phyloP scores from a whole-genome alignment of 2,329 filamentous ascomycete species.

The Boeremia exigua region DNA sequence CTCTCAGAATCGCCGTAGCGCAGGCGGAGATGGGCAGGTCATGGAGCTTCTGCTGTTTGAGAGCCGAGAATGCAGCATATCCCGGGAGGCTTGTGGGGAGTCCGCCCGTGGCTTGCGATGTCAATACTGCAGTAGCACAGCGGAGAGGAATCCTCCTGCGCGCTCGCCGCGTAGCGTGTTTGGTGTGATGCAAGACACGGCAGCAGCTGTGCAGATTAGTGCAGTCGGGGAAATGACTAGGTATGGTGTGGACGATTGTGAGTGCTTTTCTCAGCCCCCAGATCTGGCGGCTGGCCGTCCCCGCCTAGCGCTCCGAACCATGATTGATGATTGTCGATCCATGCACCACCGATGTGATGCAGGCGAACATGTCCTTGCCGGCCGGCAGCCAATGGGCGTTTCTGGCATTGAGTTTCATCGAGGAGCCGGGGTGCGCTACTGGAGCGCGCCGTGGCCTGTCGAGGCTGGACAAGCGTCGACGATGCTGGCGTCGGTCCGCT shows the following conservation, averaged over 20 bases:
- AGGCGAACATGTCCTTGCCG: constrained; percentile 34
- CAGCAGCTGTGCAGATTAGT: constrained; percentile 20
- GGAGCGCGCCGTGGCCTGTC: constrained; percentile 39
- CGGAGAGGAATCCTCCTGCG: constrained; percentile 29
- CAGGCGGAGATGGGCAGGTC: constrained; percentile 28
- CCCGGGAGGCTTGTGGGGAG: constrained; percentile 30
- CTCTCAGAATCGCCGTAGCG: constrained; percentile 1
- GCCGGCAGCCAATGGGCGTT: constrained; percentile 41
- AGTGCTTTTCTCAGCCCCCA: constrained; percentile 27
- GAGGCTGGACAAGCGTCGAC: constrained; percentile 20
- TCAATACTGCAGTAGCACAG: constrained; percentile 34
- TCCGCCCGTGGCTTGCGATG: constrained; percentile 27
- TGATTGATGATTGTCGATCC: constrained; percentile 34
- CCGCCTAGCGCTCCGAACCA: constrained; percentile 32
- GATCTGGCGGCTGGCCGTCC: constrained; percentile 22
- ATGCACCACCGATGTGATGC: constrained; percentile 39
- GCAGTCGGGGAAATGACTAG: constrained; percentile 12
- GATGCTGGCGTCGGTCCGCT: constrained; percentile 22
- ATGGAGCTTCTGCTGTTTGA: constrained; percentile 47
- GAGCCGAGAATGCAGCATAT: constrained; percentile 37
- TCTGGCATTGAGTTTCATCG: constrained; percentile 42
- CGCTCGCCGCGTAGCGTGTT: constrained; percentile 38
- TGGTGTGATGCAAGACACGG: constrained; percentile 36
- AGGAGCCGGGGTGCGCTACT: constrained; percentile 35
- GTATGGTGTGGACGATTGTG: constrained; percentile 27